phyloP scores from a whole-genome alignment of 1,139 yeast species.

The Geotrichum citri-aurantii region DNA sequence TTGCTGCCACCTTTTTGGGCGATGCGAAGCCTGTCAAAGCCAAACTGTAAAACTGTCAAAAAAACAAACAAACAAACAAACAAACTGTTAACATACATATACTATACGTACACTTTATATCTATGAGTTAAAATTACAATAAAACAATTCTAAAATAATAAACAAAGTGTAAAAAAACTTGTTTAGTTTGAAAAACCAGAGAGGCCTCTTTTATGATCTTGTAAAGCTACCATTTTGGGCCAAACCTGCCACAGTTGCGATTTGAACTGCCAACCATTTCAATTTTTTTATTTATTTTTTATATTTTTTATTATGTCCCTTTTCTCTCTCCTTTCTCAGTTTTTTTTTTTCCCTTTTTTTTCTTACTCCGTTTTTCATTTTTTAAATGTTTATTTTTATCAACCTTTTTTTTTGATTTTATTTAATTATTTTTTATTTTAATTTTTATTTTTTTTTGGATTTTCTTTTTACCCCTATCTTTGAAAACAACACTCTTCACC shows the following conservation, averaged over 20 bases:
- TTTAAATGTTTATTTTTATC: not conserved
- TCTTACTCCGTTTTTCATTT: not conserved
- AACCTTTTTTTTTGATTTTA: not conserved
- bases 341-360: not conserved
- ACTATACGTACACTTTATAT: not conserved
- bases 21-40: slow-evolving; percentile 25
- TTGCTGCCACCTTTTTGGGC: slow-evolving; percentile 41
- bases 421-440: not conserved
- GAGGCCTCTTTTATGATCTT: not conserved
- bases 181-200: too few relatives aligned
- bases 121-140: not conserved
- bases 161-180: too few relatives aligned
- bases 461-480: not conserved
- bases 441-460: not conserved
- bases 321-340: not conserved
- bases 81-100: too few relatives aligned
- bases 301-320: too few relatives aligned
- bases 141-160: too few relatives aligned
- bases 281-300: too few relatives aligned
- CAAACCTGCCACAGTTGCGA: not conserved
- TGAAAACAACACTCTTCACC: too few relatives aligned
- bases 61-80: too few relatives aligned
- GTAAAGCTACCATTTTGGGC: slow-evolving; percentile 5
- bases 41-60: slow-evolving; percentile 29
- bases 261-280: not conserved